Percentiles rank a stretch among this genome's conserved stretches.
These are phyloP conservation scores for Neobulgaria alba DNA, from an alignment of 2,329 filamentous ascomycete genomes.

Conservation along the genomic window DNA sequence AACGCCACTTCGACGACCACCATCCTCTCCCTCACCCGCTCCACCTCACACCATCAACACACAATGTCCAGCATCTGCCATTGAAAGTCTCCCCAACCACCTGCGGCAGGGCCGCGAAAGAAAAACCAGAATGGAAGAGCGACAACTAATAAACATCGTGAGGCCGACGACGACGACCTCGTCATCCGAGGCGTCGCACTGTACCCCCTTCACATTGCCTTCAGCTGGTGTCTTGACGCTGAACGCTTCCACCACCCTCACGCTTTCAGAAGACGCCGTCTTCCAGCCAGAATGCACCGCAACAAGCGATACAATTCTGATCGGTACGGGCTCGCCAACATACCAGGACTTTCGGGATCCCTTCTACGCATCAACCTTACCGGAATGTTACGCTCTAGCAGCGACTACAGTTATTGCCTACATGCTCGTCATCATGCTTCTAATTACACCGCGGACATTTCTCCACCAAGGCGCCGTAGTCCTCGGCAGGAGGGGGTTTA, in stretches of 20 bases:
- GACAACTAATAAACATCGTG: slow-evolving; percentile 25
- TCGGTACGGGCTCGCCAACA: slow-evolving; percentile 14
- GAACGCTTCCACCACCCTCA: slow-evolving; percentile 31
- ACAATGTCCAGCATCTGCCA: not conserved
- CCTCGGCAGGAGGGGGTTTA: slow-evolving; percentile 73
- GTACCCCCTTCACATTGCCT: slow-evolving; percentile 54
- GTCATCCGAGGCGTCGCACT: slow-evolving; percentile 37
- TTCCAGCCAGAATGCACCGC: slow-evolving; percentile 41
- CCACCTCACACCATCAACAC: not conserved
- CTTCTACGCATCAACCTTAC: slow-evolving; percentile 89
- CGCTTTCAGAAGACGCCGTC: slow-evolving; percentile 38
- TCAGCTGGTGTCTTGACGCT: slow-evolving; percentile 42
- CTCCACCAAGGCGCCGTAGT: slow-evolving; percentile 79
- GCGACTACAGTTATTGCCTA: slow-evolving; percentile 86
- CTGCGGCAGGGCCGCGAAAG: slow-evolving; percentile 1
- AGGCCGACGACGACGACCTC: slow-evolving; percentile 27
- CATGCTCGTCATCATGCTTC: slow-evolving; percentile 79
- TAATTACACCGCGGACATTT: slow-evolving; percentile 86
- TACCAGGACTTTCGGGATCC: slow-evolving; percentile 61
- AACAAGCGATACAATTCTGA: slow-evolving; percentile 24
- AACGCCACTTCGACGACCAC: not conserved
- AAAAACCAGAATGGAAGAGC: slow-evolving; percentile 22
- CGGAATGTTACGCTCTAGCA: slow-evolving; percentile 86
- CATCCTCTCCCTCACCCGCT: too few species aligned
- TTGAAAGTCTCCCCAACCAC: not conserved